Evolutionary conservation across 2,329 filamentous ascomycete species (phyloP).

Genomic region (Cladosporium sp.): DNA sequence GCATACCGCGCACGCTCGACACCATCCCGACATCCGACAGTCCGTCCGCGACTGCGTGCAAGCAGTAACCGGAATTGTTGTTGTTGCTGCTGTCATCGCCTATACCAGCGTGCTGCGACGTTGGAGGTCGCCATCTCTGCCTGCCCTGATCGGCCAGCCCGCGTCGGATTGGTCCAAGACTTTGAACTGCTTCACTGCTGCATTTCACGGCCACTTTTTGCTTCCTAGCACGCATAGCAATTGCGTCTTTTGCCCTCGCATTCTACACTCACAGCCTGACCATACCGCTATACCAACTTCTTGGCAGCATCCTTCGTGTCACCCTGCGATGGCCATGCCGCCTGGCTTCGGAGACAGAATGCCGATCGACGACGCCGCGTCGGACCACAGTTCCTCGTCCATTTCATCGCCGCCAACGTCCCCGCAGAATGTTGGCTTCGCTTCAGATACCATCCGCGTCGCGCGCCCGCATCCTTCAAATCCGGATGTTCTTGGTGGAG

Average conservation of each 20-base stretch:
- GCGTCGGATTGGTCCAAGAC: constrained; percentile 23
- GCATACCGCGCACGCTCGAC: background rate
- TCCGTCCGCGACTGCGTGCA: background rate
- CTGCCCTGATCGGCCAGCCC: constrained; percentile 1
- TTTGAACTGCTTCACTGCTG: background rate
- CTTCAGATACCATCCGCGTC: constrained; percentile 33
- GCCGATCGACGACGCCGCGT: constrained; percentile 29
- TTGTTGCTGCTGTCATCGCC: constrained; percentile 15
- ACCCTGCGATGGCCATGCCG: constrained; percentile 25
- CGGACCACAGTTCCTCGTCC: constrained; percentile 27
- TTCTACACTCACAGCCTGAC: background rate
- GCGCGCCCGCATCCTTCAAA: constrained; percentile 25
- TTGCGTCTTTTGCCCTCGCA: background rate
- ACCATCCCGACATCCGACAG: background rate
- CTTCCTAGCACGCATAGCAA: too few species aligned
- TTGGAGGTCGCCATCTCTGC: background rate
- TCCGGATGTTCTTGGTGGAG: constrained; percentile 36
- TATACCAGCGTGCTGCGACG: constrained; percentile 16
- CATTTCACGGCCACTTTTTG: constrained; percentile 12
- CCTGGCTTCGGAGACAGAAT: constrained; percentile 25
- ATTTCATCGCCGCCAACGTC: constrained; percentile 34
- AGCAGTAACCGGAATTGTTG: constrained; percentile 4
- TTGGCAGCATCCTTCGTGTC: constrained; percentile 20
- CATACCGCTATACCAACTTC: constrained; percentile 23
- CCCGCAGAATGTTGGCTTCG: constrained; percentile 26